Evolutionary conservation across 345 rosid species (phyloP).

Genomic region (Heritiera fomes): DNA sequence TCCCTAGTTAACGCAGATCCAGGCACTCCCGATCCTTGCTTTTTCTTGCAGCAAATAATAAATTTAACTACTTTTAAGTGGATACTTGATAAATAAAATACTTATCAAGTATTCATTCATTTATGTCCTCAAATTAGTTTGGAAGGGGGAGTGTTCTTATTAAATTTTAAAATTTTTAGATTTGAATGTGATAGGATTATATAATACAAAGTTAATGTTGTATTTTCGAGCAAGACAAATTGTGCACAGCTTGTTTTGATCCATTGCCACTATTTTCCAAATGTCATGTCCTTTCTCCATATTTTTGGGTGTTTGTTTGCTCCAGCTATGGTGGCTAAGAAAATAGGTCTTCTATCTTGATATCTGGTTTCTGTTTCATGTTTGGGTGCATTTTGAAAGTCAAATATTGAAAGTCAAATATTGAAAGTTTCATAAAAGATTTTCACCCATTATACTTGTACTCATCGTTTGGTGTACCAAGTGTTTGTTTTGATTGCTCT

Average conservation of each 20-base stretch:
- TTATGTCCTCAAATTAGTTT: neutral
- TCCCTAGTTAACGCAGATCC: too few species aligned
- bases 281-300: neutral
- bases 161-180: neutral
- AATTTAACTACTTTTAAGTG: neutral
- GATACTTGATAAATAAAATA: neutral
- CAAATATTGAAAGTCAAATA: neutral
- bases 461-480: neutral
- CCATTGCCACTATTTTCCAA: neutral
- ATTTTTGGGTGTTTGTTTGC: neutral
- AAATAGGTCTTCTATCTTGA: neutral
- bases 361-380: neutral
- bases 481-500: neutral
- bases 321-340: neutral
- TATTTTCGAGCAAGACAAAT: too few species aligned
- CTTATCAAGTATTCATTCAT: neutral
- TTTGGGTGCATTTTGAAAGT: neutral
- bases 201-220: neutral
- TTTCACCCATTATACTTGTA: neutral
- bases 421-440: neutral
- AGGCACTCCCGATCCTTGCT: too few species aligned
- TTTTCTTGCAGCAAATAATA: neutral
- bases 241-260: neutral
- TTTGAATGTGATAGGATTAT: conserved; percentile 7
- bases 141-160: neutral